Evolutionary conservation across 805 yeast genomes (phyloP), one percentile per base, ranked within the genome.

Genomic region (Candida awuae): DNA sequence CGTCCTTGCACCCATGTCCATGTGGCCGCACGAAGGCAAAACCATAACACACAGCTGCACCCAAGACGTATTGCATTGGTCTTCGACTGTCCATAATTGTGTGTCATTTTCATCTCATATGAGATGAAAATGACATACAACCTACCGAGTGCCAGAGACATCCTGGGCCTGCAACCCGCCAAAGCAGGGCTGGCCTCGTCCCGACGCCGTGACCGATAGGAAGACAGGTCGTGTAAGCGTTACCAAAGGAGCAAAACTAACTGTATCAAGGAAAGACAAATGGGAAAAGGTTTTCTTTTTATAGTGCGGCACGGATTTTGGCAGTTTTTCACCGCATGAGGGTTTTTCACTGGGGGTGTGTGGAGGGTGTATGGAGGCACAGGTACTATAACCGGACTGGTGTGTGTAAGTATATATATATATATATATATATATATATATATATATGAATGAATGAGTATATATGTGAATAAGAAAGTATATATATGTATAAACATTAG

Each of bases 1-100:
- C 25, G 28, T 39, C 42, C 42, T 39, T 39, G 42, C 42, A 39
- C 26, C 34, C 35, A 20, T 23, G 19, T 32, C 32, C 37, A 39
- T 30, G 10, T 33, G 38, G 42, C 19, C 14, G 42, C 26, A 29
- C 42, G 38, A 39, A 35, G 38, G 28, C 42, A 15, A 14, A 15
- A 20, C 42, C 34, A 26, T 34, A 15, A 29, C 26, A 34, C 30
- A 18, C 32, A 19, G 34, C 37, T 39, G 42, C 42, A 39, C 42
- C 42, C 42, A 39, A 39, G 42, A 39, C 38, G 28, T 8, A 25
- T 34, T 26, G 12, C 12, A 8, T 28, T 21, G 33, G 32, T 38
- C 34, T 23, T 34, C 32, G 29, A 19, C 27, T 30, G 34, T 16
- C 28, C 28, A 5, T 25, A n/a, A n/a, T n/a, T n/a, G n/a, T n/a